Evolutionary conservation across 352 stramenopile species (phyloP).

Genomic region (Pythium grandisporangium): DNA sequence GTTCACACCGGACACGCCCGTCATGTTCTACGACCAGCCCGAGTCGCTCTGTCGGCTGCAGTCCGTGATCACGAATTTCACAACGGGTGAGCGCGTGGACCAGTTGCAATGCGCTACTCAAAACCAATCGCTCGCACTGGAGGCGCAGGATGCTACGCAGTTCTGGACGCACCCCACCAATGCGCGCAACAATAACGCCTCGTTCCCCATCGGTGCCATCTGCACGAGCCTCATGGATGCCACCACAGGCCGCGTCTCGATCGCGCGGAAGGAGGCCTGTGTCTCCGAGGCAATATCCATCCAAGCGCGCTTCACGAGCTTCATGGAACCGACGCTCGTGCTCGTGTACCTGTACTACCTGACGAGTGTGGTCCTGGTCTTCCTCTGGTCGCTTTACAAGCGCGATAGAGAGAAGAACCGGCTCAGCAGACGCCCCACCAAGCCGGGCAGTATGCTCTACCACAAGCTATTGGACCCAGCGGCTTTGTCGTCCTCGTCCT

Average conservation of each 20-base stretch:
- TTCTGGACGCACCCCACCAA: conserved; percentile 48
- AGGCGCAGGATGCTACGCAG: conserved; percentile 28
- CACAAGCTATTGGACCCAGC: too few species aligned
- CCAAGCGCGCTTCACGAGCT: conserved; percentile 39
- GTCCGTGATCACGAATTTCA: conserved; percentile 14
- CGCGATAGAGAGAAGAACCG: background rate
- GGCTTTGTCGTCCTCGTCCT: too few species aligned
- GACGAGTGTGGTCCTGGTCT: background rate
- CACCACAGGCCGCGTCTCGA: conserved; percentile 20
- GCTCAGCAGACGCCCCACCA: too few species aligned
- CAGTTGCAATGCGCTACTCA: conserved; percentile 43
- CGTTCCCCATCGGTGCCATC: conserved; percentile 41
- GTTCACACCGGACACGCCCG: conserved; percentile 30
- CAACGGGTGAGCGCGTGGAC: conserved; percentile 10
- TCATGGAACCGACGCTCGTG: conserved; percentile 36
- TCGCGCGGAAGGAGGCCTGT: conserved; percentile 17
- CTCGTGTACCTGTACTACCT: conserved; percentile 40
- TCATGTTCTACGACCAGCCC: conserved; percentile 42
- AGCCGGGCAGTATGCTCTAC: too few species aligned
- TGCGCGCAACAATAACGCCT: conserved; percentile 62
- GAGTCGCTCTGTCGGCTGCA: conserved; percentile 40
- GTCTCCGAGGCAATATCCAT: conserved; percentile 7
- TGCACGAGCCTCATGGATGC: conserved; percentile 39
- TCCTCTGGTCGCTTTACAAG: background rate
- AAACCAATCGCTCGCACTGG: conserved; percentile 39